phyloP scores from a whole-genome alignment of 805 yeast species.

The Yarrowia osloensis region DNA sequence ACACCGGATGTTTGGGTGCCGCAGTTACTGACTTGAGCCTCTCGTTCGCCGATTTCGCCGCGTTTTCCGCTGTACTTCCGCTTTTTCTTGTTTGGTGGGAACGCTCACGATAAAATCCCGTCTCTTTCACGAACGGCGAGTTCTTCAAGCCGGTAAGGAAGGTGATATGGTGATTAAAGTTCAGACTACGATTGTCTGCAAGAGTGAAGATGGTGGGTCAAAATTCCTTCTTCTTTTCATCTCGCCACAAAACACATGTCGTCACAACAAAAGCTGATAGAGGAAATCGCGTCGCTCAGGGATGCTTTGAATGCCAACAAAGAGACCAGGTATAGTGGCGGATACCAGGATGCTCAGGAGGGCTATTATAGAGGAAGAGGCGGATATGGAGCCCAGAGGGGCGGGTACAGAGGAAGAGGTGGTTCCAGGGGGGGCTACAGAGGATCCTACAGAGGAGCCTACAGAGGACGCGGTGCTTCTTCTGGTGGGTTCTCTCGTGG shows the following conservation, averaged over 20 bases:
- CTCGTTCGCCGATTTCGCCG: too few relatives aligned
- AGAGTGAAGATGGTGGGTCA: too few relatives aligned
- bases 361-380: not conserved
- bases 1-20: too few relatives aligned
- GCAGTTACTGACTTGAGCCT: too few relatives aligned
- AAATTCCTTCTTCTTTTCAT: too few relatives aligned
- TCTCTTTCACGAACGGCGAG: too few relatives aligned
- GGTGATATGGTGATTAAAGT: too few relatives aligned
- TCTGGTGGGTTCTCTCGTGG: not conserved
- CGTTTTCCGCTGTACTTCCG: too few relatives aligned
- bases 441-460: not conserved
- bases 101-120: too few relatives aligned
- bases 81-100: too few relatives aligned
- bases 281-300: conserved; percentile 16
- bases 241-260: not conserved
- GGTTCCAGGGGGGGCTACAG: not conserved
- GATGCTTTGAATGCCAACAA: conserved; percentile 5
- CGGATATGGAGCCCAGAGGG: not conserved
- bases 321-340: conserved; percentile 20
- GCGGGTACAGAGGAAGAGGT: conserved; percentile 4
- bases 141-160: too few relatives aligned
- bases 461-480: conserved; percentile 4
- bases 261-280: conserved; percentile 20
- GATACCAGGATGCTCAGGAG: not conserved
- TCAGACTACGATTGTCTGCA: too few relatives aligned